Evolutionary conservation across 78 protist species (phyloP).

Genomic region (Neovahlkampfia damariscottae): DNA sequence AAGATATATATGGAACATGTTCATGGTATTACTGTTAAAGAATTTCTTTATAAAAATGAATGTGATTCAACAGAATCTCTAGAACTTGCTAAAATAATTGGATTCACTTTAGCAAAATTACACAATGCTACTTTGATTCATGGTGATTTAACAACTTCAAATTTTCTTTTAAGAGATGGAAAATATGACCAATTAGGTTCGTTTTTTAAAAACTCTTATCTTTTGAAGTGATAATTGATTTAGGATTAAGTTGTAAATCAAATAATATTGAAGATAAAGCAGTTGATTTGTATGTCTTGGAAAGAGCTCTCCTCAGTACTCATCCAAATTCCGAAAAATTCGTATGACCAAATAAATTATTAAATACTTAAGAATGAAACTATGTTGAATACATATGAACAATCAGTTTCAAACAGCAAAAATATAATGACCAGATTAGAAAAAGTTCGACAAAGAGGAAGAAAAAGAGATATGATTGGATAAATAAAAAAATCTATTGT

Average conservation of each 20-base stretch:
- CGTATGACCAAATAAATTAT: constrained; percentile 10
- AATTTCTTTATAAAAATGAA: constrained; percentile 8
- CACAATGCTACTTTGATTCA: constrained; percentile 55
- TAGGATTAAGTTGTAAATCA: constrained; percentile 53
- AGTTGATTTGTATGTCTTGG: constrained; percentile 83
- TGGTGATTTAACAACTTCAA: constrained; percentile 83
- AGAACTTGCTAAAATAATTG: constrained; percentile 16
- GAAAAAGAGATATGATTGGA: not conserved
- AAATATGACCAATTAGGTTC: not conserved
- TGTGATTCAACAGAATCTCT: not conserved
- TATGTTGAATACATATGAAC: not conserved
- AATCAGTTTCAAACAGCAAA: not conserved
- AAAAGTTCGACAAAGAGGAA: not conserved
- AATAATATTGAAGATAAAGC: constrained; percentile 67
- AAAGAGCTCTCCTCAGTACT: constrained; percentile 65
- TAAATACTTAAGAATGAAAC: not conserved
- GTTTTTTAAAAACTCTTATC: too few relatives aligned
- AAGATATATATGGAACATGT: constrained; percentile 9
- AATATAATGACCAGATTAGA: too few relatives aligned
- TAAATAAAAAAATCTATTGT: too few relatives aligned
- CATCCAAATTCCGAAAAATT: constrained; percentile 61
- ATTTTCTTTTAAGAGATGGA: constrained; percentile 23
- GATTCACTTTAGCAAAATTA: constrained; percentile 34
- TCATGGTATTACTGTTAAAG: not conserved
- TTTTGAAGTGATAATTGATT: constrained; percentile 77